A percentile compares a stretch with the other conserved stretches of the same genome.
These are phyloP conservation scores for Plasmopara halstedii DNA, from an alignment of 352 stramenopile species.

Conservation along the genomic window DNA sequence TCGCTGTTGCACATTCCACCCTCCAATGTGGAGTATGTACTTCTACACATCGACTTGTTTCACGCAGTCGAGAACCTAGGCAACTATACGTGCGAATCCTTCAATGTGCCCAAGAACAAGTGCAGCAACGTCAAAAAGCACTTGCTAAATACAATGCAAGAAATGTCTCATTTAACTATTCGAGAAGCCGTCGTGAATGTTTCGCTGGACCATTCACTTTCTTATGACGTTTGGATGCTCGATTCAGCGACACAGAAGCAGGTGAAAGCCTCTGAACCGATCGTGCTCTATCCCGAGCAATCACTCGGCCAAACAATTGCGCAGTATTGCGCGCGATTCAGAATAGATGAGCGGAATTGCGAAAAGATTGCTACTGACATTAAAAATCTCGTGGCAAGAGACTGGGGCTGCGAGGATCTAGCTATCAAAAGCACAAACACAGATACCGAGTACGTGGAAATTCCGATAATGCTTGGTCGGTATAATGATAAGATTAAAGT, in stretches of 20 bases:
- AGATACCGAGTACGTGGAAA: slow-evolving; percentile 6
- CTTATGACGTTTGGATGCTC: slow-evolving; percentile 28
- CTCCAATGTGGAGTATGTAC: slow-evolving; percentile 19
- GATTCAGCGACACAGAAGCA: slow-evolving; percentile 7
- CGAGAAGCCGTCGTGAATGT: slow-evolving; percentile 49
- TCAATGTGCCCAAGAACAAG: slow-evolving; percentile 25
- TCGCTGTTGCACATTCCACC: slow-evolving; percentile 14
- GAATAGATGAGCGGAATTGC: slow-evolving; percentile 11
- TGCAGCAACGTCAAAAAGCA: slow-evolving; percentile 22
- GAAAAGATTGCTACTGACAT: slow-evolving; percentile 11
- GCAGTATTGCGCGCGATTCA: slow-evolving; percentile 21
- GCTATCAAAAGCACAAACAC: neutral
- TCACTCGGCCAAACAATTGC: slow-evolving; percentile 24
- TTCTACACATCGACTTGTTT: slow-evolving; percentile 38
- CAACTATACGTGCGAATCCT: slow-evolving; percentile 12
- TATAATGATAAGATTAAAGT: slow-evolving; percentile 13
- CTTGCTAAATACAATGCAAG: slow-evolving; percentile 27
- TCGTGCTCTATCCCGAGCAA: slow-evolving; percentile 32
- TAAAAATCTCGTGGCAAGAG: slow-evolving; percentile 20
- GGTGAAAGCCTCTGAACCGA: slow-evolving; percentile 12
- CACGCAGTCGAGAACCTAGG: slow-evolving; percentile 21
- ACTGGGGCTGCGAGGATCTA: slow-evolving; percentile 43
- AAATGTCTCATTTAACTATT: slow-evolving; percentile 37
- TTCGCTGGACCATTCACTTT: slow-evolving; percentile 43
- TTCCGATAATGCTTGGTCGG: slow-evolving; percentile 17